A percentile compares a stretch with the other conserved stretches of the same genome.
These are phyloP conservation scores for Gryganskiella cystojenkinii DNA, from an alignment of 192 early-diverging fungal genomes.

Conservation along the genomic window DNA sequence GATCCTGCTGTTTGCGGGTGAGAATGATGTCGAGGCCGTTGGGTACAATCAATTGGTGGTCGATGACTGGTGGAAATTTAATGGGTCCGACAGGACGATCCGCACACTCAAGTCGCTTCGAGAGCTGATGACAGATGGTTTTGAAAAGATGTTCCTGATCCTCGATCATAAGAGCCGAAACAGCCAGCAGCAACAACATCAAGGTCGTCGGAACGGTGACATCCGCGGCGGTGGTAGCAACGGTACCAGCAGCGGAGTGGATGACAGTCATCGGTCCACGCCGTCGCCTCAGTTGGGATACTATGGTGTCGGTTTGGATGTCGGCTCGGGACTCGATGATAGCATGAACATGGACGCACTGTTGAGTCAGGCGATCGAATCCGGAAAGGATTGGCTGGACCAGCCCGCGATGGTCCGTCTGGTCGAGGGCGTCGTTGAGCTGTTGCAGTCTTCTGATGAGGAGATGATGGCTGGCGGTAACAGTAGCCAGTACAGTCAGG, in stretches of 20 bases:
- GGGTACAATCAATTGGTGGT: slow-evolving; percentile 44
- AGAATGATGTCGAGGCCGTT: slow-evolving; percentile 46
- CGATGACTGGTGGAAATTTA: slow-evolving; percentile 56
- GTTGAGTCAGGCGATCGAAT: slow-evolving; percentile 44
- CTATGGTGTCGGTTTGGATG: slow-evolving; percentile 45
- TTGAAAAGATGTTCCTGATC: slow-evolving; percentile 54
- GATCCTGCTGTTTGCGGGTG: slow-evolving; percentile 54
- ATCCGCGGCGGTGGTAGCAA: background rate
- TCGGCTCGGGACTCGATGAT: slow-evolving; percentile 13
- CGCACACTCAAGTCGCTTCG: slow-evolving; percentile 25
- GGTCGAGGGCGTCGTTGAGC: slow-evolving; percentile 50
- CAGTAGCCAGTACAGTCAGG: background rate
- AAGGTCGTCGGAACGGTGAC: slow-evolving; percentile 23
- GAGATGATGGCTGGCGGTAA: slow-evolving; percentile 31
- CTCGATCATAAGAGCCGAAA: slow-evolving; percentile 44
- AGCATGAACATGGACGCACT: slow-evolving; percentile 43
- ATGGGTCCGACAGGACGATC: slow-evolving; percentile 43
- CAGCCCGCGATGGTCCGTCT: slow-evolving; percentile 49
- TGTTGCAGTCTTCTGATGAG: slow-evolving; percentile 48
- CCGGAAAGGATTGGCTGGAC: slow-evolving; percentile 52
- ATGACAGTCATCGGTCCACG: slow-evolving; percentile 38
- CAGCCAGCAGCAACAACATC: slow-evolving; percentile 20
- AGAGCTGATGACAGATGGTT: slow-evolving; percentile 45
- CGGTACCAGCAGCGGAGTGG: slow-evolving; percentile 3
- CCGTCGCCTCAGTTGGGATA: slow-evolving; percentile 49